Conservation (phyloP, 2,329 filamentous ascomycete genomes). For the Beauveria asiatica region DNA sequence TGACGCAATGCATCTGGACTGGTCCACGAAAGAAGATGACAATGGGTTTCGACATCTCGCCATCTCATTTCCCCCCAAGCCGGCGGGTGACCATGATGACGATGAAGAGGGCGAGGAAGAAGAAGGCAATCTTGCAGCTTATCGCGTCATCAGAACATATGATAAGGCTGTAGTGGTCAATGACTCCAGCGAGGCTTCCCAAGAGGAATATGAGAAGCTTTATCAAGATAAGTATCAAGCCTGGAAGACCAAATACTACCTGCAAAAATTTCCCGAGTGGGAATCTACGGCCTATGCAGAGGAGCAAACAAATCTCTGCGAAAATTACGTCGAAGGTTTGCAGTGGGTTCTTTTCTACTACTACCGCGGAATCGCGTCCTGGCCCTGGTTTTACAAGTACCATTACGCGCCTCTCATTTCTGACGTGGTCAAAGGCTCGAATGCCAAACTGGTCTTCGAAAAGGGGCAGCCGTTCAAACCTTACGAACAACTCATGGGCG, state of each 20-base stretch:
- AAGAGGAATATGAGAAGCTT: constrained; percentile 69
- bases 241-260: constrained; percentile 95
- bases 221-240: constrained; percentile 84
- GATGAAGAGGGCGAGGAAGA: constrained; percentile 50
- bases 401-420: constrained; percentile 98
- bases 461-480: constrained; percentile 92
- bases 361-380: constrained; percentile 92
- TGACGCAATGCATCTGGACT: constrained; percentile 47
- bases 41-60: constrained; percentile 46
- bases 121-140: constrained; percentile 76
- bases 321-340: constrained; percentile 95
- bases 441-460: constrained; percentile 82
- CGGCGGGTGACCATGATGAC: constrained; percentile 52
- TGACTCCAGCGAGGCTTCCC: constrained; percentile 66
- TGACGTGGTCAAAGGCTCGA: constrained; percentile 83
- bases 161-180: constrained; percentile 85
- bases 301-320: constrained; percentile 72
- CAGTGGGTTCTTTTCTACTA: constrained; percentile 99
- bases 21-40: constrained; percentile 49
- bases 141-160: constrained; percentile 80
- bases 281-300: constrained; percentile 63
- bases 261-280: constrained; percentile 82
- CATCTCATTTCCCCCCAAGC: constrained; percentile 38
- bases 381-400: constrained; percentile 97
- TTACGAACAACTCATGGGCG: constrained; percentile 96